phyloP scores from a whole-genome alignment of 345 rosid species.

The Raphanus sativus region DNA sequence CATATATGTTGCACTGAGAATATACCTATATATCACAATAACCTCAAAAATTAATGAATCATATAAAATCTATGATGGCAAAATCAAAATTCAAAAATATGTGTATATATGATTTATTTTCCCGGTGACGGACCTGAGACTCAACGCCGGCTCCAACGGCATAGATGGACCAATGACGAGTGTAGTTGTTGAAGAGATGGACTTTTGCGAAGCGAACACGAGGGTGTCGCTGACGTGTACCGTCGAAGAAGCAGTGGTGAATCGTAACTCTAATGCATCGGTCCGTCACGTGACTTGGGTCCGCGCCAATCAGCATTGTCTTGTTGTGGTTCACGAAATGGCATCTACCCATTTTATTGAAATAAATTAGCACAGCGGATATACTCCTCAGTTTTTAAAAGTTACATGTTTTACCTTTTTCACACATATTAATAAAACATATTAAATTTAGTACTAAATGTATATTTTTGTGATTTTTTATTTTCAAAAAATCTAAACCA shows the following conservation, averaged over 20 bases:
- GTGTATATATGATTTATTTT: not conserved
- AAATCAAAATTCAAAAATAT: not conserved
- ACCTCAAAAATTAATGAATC: slow-evolving; percentile 1
- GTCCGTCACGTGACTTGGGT: slow-evolving; percentile 69
- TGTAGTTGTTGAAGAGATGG: slow-evolving; percentile 85
- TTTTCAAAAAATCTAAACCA: too few relatives aligned
- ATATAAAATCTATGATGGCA: not conserved
- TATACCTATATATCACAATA: slow-evolving; percentile 53
- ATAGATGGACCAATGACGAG: slow-evolving; percentile 86
- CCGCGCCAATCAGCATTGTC: slow-evolving; percentile 87
- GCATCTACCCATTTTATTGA: slow-evolving; percentile 52
- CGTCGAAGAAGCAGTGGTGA: slow-evolving; percentile 94
- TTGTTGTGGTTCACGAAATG: slow-evolving; percentile 82
- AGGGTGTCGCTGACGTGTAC: slow-evolving; percentile 89
- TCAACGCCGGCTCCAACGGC: slow-evolving; percentile 95
- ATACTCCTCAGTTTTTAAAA: not conserved
- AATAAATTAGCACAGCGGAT: not conserved
- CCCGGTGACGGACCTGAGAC: slow-evolving; percentile 56
- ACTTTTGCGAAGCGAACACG: slow-evolving; percentile 88
- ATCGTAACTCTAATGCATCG: slow-evolving; percentile 86
- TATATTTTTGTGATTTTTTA: too few relatives aligned
- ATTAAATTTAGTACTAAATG: too few relatives aligned
- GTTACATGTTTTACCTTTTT: too few relatives aligned
- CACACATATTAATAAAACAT: too few relatives aligned
- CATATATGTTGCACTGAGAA: slow-evolving; percentile 93